Evolutionary conservation across 768 basidiomycete species (phyloP).

Genomic region (Candolleomyces eurysporus): DNA sequence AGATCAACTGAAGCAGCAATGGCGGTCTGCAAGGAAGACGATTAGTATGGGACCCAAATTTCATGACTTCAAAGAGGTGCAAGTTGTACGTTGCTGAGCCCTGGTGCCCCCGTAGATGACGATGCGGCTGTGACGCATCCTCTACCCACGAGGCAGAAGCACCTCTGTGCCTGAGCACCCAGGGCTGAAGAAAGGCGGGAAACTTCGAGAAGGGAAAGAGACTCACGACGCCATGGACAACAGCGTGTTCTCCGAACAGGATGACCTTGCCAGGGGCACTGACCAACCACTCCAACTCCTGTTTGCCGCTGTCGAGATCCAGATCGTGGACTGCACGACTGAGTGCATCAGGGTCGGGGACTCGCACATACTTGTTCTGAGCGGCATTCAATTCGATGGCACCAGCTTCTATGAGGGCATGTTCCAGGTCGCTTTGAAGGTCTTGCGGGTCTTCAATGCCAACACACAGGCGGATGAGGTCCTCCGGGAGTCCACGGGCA

Average conservation of each 20-base stretch:
- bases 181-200: constrained; percentile 11
- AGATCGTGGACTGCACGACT: constrained; percentile 70
- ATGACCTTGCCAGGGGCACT: constrained; percentile 98
- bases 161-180: constrained; percentile 3
- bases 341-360: constrained; percentile 36
- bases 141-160: not conserved
- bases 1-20: constrained; percentile 94
- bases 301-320: constrained; percentile 37
- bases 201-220: constrained; percentile 14
- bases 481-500: constrained; percentile 96
- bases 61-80: too few species aligned
- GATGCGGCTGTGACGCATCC: not conserved
- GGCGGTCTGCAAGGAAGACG: constrained; percentile 61
- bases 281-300: constrained; percentile 71
- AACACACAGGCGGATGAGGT: constrained; percentile 96
- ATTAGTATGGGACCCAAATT: not conserved
- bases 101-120: not conserved
- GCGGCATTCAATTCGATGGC: constrained; percentile 66
- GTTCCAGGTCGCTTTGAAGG: constrained; percentile 92
- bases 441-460: constrained; percentile 96
- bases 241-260: constrained; percentile 97
- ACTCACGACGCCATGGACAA: constrained; percentile 94
- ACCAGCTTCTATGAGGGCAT: constrained; percentile 87
- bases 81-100: too few species aligned
- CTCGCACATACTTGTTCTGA: constrained; percentile 49